A percentile compares a stretch with the other conserved stretches of the same genome.
Evolutionary conservation across 2,329 filamentous ascomycete genomes (phyloP).

Genomic region (Pseudogymnoascus sp.): DNA sequence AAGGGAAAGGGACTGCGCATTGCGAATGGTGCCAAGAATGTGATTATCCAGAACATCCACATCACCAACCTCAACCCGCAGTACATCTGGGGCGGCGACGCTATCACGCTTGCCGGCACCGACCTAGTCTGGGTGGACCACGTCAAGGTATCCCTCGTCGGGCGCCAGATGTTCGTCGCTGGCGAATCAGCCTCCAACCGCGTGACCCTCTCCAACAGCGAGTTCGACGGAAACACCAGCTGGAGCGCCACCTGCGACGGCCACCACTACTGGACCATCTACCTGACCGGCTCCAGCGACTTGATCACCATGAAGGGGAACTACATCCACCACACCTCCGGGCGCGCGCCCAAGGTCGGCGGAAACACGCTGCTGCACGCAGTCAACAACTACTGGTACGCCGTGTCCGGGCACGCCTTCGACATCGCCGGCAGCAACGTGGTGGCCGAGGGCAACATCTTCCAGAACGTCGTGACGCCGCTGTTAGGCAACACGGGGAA

Average conservation of each 20-base stretch:
- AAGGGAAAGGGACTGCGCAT: slow-evolving; percentile 22
- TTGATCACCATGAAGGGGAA: slow-evolving; percentile 52
- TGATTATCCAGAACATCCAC: slow-evolving; percentile 38
- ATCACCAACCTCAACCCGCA: slow-evolving; percentile 48
- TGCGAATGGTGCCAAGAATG: slow-evolving; percentile 20
- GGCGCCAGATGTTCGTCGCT: slow-evolving; percentile 54
- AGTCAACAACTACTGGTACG: slow-evolving; percentile 56
- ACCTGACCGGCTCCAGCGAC: slow-evolving; percentile 50
- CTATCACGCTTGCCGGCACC: slow-evolving; percentile 25
- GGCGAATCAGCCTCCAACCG: slow-evolving; percentile 46
- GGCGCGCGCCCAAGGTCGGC: slow-evolving; percentile 50
- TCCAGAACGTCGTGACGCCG: slow-evolving; percentile 41
- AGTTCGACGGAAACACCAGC: slow-evolving; percentile 47
- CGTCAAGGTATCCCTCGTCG: slow-evolving; percentile 49
- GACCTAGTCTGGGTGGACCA: slow-evolving; percentile 38
- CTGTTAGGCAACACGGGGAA: neutral
- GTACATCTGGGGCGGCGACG: slow-evolving; percentile 50
- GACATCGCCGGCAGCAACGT: slow-evolving; percentile 42
- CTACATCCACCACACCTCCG: slow-evolving; percentile 52
- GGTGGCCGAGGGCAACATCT: slow-evolving; percentile 51
- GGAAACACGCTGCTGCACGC: slow-evolving; percentile 50
- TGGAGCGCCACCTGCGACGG: slow-evolving; percentile 52
- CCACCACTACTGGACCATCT: slow-evolving; percentile 55
- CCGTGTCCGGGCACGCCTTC: slow-evolving; percentile 50
- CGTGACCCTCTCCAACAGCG: slow-evolving; percentile 53